Evolutionary conservation across 2,329 filamentous ascomycete genomes (phyloP).

Genomic region (Trichoderma sp.): DNA sequence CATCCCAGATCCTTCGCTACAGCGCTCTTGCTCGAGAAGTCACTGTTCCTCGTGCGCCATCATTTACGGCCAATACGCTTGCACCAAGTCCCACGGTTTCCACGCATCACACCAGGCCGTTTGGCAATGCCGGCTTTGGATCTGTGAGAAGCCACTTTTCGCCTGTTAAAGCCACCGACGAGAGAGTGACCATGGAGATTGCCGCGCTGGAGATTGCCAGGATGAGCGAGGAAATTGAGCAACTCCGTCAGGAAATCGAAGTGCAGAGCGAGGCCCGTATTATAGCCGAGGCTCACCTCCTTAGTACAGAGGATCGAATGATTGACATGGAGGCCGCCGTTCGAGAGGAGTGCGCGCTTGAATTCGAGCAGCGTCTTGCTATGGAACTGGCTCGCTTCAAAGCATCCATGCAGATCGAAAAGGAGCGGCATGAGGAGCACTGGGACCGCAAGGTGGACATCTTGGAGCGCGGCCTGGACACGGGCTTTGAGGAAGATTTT

Average conservation of each 20-base stretch:
- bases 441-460: slow-evolving; percentile 81
- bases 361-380: slow-evolving; percentile 77
- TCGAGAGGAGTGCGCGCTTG: slow-evolving; percentile 81
- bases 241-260: slow-evolving; percentile 65
- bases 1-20: slow-evolving; percentile 92
- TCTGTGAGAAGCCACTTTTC: slow-evolving; percentile 41
- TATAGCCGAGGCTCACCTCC: slow-evolving; percentile 70
- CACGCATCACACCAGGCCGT: slow-evolving; percentile 38
- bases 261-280: slow-evolving; percentile 68
- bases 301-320: slow-evolving; percentile 64
- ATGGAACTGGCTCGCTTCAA: slow-evolving; percentile 81
- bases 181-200: slow-evolving; percentile 73
- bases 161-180: slow-evolving; percentile 39
- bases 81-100: slow-evolving; percentile 35
- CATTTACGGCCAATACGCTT: slow-evolving; percentile 70
- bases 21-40: slow-evolving; percentile 90
- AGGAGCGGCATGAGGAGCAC: slow-evolving; percentile 77
- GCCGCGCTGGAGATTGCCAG: slow-evolving; percentile 77
- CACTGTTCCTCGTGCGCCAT: slow-evolving; percentile 84
- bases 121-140: slow-evolving; percentile 39
- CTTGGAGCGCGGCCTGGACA: slow-evolving; percentile 49
- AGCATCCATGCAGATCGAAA: slow-evolving; percentile 71
- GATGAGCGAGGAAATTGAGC: slow-evolving; percentile 69
- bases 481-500: slow-evolving; percentile 50
- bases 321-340: slow-evolving; percentile 75